Conservation (phyloP, 805 yeast species). For the Ascoidea asiatica region DNA sequence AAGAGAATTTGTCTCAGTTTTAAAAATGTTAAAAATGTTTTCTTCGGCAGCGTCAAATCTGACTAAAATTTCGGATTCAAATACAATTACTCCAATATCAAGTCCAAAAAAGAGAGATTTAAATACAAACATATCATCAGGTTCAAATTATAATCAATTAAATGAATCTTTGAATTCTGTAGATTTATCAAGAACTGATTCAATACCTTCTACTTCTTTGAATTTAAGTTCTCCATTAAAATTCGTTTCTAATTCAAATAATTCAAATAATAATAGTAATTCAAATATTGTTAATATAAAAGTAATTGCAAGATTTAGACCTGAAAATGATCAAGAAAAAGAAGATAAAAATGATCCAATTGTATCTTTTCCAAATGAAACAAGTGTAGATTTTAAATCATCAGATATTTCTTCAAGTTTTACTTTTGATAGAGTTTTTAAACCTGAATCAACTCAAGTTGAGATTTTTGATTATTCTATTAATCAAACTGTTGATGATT, state of each 20-base stretch:
- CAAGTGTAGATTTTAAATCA: conserved; percentile 15
- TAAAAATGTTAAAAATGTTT: too few species aligned
- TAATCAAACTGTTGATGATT: conserved; percentile 49
- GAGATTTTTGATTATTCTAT: conserved; percentile 49
- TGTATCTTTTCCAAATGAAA: conserved; percentile 14
- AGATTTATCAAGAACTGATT: too few species aligned
- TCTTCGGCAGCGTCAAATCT: too few species aligned
- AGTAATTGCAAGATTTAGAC: conserved; percentile 65
- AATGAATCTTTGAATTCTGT: too few species aligned
- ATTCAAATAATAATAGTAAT: neutral
- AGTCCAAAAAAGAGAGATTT: neutral
- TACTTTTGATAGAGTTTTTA: conserved; percentile 57
- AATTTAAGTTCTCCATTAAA: conserved; percentile 8
- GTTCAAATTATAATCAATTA: too few species aligned
- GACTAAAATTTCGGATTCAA: too few species aligned
- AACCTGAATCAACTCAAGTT: conserved; percentile 32
- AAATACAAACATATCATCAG: neutral
- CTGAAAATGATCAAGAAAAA: conserved; percentile 22
- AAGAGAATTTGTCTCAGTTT: too few species aligned
- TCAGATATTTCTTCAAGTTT: conserved; percentile 20
- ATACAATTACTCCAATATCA: neutral
- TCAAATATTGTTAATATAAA: conserved; percentile 26
- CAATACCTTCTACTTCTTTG: too few species aligned
- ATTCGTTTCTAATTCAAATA: too few species aligned
- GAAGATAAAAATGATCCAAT: neutral